Conservation (phyloP, 805 yeast species). For the Pichia rugopelliculosa region DNA sequence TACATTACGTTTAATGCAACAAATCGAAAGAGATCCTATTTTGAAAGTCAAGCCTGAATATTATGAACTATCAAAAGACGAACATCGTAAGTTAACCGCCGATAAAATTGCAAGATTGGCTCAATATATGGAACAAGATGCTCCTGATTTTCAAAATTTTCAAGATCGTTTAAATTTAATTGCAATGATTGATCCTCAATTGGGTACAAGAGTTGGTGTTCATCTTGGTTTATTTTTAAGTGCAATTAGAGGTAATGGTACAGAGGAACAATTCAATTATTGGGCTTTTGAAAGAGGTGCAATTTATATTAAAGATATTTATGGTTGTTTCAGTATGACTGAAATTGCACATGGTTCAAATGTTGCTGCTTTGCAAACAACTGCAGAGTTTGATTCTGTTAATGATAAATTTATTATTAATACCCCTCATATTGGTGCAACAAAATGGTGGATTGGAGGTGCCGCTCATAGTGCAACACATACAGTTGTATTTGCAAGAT, state of each 20-base stretch:
- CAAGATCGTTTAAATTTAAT: slow-evolving; percentile 52
- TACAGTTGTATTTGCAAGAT: slow-evolving; percentile 75
- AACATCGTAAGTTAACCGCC: slow-evolving; percentile 56
- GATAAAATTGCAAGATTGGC: slow-evolving; percentile 54
- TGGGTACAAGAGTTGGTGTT: slow-evolving; percentile 78
- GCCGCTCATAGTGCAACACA: slow-evolving; percentile 94
- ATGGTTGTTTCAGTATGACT: slow-evolving; percentile 92
- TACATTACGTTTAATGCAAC: slow-evolving; percentile 45
- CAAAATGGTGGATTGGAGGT: slow-evolving; percentile 99
- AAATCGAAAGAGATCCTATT: slow-evolving; percentile 62
- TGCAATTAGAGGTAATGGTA: slow-evolving; percentile 82
- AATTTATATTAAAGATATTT: slow-evolving; percentile 47
- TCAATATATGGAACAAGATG: slow-evolving; percentile 44
- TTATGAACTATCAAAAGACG: slow-evolving; percentile 49
- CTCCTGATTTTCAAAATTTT: slow-evolving; percentile 37
- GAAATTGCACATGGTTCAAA: slow-evolving; percentile 91
- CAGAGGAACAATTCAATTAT: slow-evolving; percentile 72
- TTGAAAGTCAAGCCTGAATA: slow-evolving; percentile 44
- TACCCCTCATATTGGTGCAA: slow-evolving; percentile 88
- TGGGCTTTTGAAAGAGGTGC: slow-evolving; percentile 76
- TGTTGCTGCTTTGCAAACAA: slow-evolving; percentile 90
- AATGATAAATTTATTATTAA: slow-evolving; percentile 66
- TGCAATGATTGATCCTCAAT: slow-evolving; percentile 68
- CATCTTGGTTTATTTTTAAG: slow-evolving; percentile 79
- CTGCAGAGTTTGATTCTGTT: slow-evolving; percentile 65